Evolutionary conservation across 176 grass and related monocot species (phyloP), one percentile per base, ranked within the genome.

Genomic region (Rhynchospora pubera): DNA sequence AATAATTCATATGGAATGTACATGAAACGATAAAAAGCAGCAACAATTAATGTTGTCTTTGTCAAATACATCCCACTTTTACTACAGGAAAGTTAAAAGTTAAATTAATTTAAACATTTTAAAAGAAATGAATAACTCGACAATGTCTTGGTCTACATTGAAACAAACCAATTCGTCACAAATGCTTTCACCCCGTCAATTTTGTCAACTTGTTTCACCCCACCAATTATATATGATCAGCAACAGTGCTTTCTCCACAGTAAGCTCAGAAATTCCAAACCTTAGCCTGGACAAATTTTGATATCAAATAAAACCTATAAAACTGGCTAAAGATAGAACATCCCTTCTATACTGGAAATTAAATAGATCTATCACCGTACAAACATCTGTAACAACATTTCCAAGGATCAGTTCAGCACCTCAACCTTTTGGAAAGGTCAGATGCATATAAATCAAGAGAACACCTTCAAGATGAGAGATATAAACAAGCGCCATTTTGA

Each of bases 101-200:
- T 16, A 64, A 65, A 67, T 21, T 16, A 64, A 65, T 82, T 18
- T 19, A 82, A 82, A 65, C 44, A 82, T 82, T 67, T 65, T 21
- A 45, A 5, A 82, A 65, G 47, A 12, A 66, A 82, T 65, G 79
- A 82, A 66, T 32, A 65, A 47, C 24, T 50, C 6, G 18, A 48
- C 79, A 53, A 65, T 26, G 22, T 51, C 66, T 82, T 32, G 1
- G 18, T 43, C 13, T 61, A 65, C 10, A 79, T 62, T 8, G 57
- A 61, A 28, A 79, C 77, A 79, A 52, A 11, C 42, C 1, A 15
- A 24, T 12, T 76, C 18, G 12, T 52, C 16, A 76, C 8, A 52
- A 12, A 76, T 15, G 7, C 6, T 55, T 77, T 57, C 19, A 9
- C 23, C 19, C 48, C 74, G 28, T 22, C 57, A 5, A 78, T 55